Conservation (phyloP, 169 alveolate genomes). For the Perkinsus olseni region DNA sequence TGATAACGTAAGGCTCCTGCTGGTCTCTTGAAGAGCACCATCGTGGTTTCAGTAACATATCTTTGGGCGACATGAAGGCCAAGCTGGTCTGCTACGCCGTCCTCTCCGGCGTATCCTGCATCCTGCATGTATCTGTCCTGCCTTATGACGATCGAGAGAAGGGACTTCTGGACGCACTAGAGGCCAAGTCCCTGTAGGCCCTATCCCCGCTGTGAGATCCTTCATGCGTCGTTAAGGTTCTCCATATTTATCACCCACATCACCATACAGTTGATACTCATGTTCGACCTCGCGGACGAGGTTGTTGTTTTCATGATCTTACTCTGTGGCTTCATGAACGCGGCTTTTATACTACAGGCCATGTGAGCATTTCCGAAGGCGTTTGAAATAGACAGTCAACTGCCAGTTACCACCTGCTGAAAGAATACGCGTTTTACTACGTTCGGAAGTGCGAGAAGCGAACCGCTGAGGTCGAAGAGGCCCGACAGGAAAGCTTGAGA, state of each 20-base stretch:
- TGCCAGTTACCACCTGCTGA: neutral
- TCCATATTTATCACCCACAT: neutral
- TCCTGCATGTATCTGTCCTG: neutral
- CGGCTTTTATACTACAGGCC: neutral
- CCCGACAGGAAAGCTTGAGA: neutral
- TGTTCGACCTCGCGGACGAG: neutral
- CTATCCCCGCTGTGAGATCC: neutral
- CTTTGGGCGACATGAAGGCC: neutral
- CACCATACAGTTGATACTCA: neutral
- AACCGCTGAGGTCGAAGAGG: neutral
- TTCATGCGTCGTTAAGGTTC: neutral
- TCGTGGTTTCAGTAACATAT: neutral
- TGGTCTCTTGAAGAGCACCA: neutral
- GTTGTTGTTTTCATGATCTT: neutral
- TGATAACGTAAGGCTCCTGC: neutral
- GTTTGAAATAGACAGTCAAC: neutral
- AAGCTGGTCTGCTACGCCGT: neutral
- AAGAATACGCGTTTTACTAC: neutral
- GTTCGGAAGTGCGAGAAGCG: neutral
- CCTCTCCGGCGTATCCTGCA: neutral
- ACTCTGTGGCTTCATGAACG: neutral
- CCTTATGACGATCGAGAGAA: neutral
- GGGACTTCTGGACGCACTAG: neutral
- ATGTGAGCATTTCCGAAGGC: neutral
- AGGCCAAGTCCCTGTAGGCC: neutral